phyloP scores from a whole-genome alignment of 441 rosid genomes.

The Bocquillonia castaneifolia region DNA sequence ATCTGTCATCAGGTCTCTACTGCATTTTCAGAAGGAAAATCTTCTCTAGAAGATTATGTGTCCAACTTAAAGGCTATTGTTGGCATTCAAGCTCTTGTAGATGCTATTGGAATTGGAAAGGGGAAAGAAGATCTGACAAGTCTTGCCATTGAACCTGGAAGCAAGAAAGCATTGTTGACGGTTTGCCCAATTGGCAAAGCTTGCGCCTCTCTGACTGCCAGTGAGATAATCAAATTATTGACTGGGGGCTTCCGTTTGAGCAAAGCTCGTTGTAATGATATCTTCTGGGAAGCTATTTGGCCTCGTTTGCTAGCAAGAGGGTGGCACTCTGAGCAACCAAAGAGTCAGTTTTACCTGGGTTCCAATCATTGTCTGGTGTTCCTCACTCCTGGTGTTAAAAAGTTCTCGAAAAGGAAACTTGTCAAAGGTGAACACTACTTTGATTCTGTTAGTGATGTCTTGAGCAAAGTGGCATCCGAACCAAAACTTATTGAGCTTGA shows the following conservation, averaged over 20 bases:
- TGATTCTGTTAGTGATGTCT: slow-evolving; percentile 69
- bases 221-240: slow-evolving; percentile 51
- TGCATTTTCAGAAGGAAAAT: slow-evolving; percentile 52
- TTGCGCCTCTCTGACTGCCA: slow-evolving; percentile 52
- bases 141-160: slow-evolving; percentile 38
- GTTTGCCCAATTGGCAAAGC: slow-evolving; percentile 41
- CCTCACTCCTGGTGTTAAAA: slow-evolving; percentile 62
- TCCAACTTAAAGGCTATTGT: slow-evolving; percentile 38
- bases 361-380: slow-evolving; percentile 54
- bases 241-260: slow-evolving; percentile 59
- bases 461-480: slow-evolving; percentile 62
- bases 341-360: slow-evolving; percentile 34
- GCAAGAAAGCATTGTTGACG: slow-evolving; percentile 36
- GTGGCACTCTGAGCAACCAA: slow-evolving; percentile 70
- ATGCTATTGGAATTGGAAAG: slow-evolving; percentile 74
- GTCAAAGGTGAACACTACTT: slow-evolving; percentile 68
- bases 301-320: slow-evolving; percentile 74
- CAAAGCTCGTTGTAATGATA: slow-evolving; percentile 67
- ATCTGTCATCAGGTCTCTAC: slow-evolving; percentile 48
- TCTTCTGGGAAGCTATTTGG: slow-evolving; percentile 89
- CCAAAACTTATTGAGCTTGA: slow-evolving; percentile 66
- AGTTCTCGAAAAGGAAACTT: slow-evolving; percentile 62
- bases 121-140: slow-evolving; percentile 68
- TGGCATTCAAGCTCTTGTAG: slow-evolving; percentile 54
- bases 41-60: slow-evolving; percentile 46